These are phyloP conservation scores for Amaranthus cruentus DNA, from an alignment of 148 eudicot genomes.

Conservation along the genomic window DNA sequence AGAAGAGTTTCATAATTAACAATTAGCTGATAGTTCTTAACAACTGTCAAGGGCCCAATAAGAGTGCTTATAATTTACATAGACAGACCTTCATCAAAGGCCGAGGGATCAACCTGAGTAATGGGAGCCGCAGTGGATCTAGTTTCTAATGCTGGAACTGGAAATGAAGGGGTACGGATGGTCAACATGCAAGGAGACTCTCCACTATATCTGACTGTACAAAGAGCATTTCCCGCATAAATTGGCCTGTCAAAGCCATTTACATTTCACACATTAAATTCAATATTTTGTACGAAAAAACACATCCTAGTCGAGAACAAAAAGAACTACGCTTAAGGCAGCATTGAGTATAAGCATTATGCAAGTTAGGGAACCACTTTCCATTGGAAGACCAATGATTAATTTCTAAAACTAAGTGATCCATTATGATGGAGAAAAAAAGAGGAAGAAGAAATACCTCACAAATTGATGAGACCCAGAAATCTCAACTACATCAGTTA, in stretches of 20 bases:
- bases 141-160: constrained; percentile 39
- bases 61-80: constrained; percentile 1
- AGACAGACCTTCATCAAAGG: constrained; percentile 76
- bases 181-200: constrained; percentile 77
- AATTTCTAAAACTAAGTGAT: not conserved
- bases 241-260: constrained; percentile 65
- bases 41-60: not conserved
- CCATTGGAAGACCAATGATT: not conserved
- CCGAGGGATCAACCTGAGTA: constrained; percentile 83
- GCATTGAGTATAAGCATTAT: not conserved
- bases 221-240: constrained; percentile 97
- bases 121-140: constrained; percentile 56
- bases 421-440: not conserved
- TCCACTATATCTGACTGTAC: constrained; percentile 71
- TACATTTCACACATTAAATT: constrained; percentile 9
- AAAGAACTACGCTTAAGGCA: not conserved
- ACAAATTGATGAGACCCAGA: constrained; percentile 67
- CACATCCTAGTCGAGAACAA: not conserved
- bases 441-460: constrained; percentile 39
- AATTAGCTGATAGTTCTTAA: not conserved
- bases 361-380: not conserved
- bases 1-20: not conserved
- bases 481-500: constrained; percentile 69
- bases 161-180: constrained; percentile 83
- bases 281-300: not conserved